Conservation (phyloP, 1,284 basidiomycete species). For the Heimioporus retisporus region DNA sequence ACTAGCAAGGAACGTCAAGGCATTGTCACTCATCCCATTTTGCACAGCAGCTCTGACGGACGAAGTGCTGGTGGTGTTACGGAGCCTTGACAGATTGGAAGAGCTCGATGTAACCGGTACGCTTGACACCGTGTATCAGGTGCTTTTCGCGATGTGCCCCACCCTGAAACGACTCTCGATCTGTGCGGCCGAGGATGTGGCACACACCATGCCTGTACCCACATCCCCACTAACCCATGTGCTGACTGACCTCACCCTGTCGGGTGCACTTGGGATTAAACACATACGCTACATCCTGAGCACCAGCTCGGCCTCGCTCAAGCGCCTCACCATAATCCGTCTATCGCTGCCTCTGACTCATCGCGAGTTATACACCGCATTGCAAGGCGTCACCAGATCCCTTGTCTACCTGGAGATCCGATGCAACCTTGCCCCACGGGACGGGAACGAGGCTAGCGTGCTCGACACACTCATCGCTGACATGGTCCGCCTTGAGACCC, state of each 20-base stretch:
- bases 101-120: background rate
- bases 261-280: background rate
- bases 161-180: no score
- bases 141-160: background rate
- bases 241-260: background rate
- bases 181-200: no score
- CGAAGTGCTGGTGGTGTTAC: background rate
- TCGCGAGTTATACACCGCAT: background rate
- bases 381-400: background rate
- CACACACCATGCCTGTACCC: no score
- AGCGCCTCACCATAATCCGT: background rate
- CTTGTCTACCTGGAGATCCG: background rate
- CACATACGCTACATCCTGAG: conserved; percentile 3
- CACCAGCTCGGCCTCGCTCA: background rate
- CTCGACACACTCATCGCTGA: conserved; percentile 3
- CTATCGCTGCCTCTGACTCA: background rate
- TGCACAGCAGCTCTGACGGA: no score
- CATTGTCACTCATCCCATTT: background rate
- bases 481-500: background rate
- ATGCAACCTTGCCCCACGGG: background rate
- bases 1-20: background rate
- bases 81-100: background rate
- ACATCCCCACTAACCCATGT: no score
- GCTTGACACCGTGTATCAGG: background rate
- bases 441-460: background rate